Percentiles rank a stretch among this genome's conserved stretches.
phyloP scores from a whole-genome alignment of 768 basidiomycete genomes.

The Amanita muscaria region DNA sequence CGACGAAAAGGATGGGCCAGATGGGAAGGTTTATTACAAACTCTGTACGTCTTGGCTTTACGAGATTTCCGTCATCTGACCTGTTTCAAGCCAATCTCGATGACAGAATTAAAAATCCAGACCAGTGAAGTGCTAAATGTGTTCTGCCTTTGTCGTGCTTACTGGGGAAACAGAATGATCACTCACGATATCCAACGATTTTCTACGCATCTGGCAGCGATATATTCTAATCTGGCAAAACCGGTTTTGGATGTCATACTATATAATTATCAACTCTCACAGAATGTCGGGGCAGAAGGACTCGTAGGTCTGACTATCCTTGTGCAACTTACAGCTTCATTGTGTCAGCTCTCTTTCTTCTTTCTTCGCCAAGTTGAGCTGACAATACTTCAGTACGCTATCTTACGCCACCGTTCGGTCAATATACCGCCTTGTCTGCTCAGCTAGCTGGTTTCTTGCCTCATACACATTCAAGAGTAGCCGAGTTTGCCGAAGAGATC shows the following conservation, averaged over 20 bases:
- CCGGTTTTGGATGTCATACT: slow-evolving; percentile 87
- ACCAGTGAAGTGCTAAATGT: slow-evolving; percentile 51
- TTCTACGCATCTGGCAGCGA: slow-evolving; percentile 82
- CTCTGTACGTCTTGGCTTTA: slow-evolving; percentile 43
- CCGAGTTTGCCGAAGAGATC: slow-evolving; percentile 83
- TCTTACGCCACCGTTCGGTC: slow-evolving; percentile 86
- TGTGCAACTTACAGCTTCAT: slow-evolving; percentile 74
- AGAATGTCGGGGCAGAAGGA: slow-evolving; percentile 92
- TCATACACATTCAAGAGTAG: slow-evolving; percentile 85
- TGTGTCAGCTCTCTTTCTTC: slow-evolving; percentile 45
- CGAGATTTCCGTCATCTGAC: not conserved
- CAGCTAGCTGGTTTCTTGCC: slow-evolving; percentile 84
- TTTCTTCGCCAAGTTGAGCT: not conserved
- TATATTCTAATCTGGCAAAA: slow-evolving; percentile 92
- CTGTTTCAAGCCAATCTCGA: slow-evolving; percentile 73
- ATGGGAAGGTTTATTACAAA: slow-evolving; percentile 90
- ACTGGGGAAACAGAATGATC: slow-evolving; percentile 58
- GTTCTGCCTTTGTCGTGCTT: slow-evolving; percentile 2
- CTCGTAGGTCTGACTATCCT: slow-evolving; percentile 73
- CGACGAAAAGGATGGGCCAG: slow-evolving; percentile 49
- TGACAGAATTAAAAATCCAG: slow-evolving; percentile 92
- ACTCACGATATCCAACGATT: slow-evolving; percentile 95
- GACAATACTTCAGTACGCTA: slow-evolving; percentile 54
- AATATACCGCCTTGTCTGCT: slow-evolving; percentile 82
- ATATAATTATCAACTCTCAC: slow-evolving; percentile 92